These are phyloP conservation scores for Abortiporus biennis DNA, from an alignment of 1,284 basidiomycete species.

Conservation along the genomic window DNA sequence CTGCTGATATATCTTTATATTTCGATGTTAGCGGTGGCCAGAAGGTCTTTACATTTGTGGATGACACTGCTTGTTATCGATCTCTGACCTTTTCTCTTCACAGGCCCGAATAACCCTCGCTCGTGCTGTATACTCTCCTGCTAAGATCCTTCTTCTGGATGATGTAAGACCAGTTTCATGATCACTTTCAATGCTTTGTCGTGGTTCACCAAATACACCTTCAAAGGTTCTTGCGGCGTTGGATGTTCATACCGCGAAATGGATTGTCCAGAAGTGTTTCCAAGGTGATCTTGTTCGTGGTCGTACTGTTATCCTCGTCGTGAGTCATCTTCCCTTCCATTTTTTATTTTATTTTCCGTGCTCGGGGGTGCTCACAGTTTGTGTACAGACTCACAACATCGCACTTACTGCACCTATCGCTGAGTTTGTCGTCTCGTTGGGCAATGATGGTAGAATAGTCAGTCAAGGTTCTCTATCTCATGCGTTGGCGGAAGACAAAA, in stretches of 20 bases:
- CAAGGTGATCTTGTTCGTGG: slow-evolving; percentile 59
- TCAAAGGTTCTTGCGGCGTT: slow-evolving; percentile 44
- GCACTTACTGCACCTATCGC: slow-evolving; percentile 58
- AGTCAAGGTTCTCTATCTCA: slow-evolving; percentile 40
- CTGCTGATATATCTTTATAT: slow-evolving; percentile 5
- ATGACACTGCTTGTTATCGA: no score
- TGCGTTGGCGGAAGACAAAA: slow-evolving; percentile 32
- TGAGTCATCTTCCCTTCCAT: slow-evolving; percentile 32
- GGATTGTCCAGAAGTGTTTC: slow-evolving; percentile 74
- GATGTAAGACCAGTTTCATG: slow-evolving; percentile 39
- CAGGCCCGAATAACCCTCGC: slow-evolving; percentile 67
- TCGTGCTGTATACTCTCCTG: slow-evolving; percentile 61
- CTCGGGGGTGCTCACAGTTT: no score
- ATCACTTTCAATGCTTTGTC: not conserved
- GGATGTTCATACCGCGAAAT: slow-evolving; percentile 64
- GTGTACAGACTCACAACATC: slow-evolving; percentile 68
- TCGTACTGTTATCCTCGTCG: slow-evolving; percentile 72
- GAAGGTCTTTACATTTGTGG: slow-evolving; percentile 30
- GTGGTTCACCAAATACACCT: slow-evolving; percentile 1
- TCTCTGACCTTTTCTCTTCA: not conserved
- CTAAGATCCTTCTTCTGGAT: slow-evolving; percentile 57
- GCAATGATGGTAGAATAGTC: slow-evolving; percentile 40
- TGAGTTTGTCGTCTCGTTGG: slow-evolving; percentile 53
- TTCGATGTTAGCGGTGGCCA: slow-evolving; percentile 56
- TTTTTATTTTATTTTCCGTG: no score